Evolutionary conservation across 2,329 filamentous ascomycete genomes (phyloP), one percentile per base, ranked within the genome.

Genomic region (Mariannaea elegans): DNA sequence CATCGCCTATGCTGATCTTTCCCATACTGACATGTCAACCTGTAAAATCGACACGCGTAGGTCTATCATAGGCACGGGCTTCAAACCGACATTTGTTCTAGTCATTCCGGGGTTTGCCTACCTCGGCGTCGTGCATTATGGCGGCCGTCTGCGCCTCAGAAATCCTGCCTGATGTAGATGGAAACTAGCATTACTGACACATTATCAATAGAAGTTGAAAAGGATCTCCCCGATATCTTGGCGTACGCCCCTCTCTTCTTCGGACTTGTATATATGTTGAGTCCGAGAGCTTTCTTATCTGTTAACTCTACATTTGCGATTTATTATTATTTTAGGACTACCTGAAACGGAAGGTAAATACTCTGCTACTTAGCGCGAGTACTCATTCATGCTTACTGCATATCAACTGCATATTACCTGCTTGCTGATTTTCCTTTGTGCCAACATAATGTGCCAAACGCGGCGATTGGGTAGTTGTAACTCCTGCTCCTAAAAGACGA

Each of bases 341-440:
- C 42, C 32, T 32, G 23, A 55, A 38, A 23, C 23, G 42, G 51
- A 55, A 55, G 51, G 51, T 55, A 19, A 32, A n/a, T n/a, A n/a
- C n/a, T n/a, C 16, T 47, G 12, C 23, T 39, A 9, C 14, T 23
- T 16, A 6, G 31, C 31, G 12, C 42, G 10, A 41, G 51, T 29
- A 46, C 36, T 12, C n/a, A n/a, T n/a, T n/a, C n/a, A n/a, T n/a
- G 29, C 42, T 47, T 21, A 39, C 51, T 47, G 32, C 51, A 31
- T 41, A 39, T 23, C 10, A 27, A 39, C 21, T 39, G 31, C 51
- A 27, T 39, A 27, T 46, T 45, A n/a, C 39, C 39, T 23, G 29
- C n/a, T 27, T 38, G 13, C 29, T 45, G 39, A 45, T 53, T 19
- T 34, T 13, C 16, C 44, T 47, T 47, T 9, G 27, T 34, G 44